A percentile compares a stretch with the other conserved stretches of the same genome.
Conservation (phyloP, 345 rosid species). For the Gossypium anomalum region DNA sequence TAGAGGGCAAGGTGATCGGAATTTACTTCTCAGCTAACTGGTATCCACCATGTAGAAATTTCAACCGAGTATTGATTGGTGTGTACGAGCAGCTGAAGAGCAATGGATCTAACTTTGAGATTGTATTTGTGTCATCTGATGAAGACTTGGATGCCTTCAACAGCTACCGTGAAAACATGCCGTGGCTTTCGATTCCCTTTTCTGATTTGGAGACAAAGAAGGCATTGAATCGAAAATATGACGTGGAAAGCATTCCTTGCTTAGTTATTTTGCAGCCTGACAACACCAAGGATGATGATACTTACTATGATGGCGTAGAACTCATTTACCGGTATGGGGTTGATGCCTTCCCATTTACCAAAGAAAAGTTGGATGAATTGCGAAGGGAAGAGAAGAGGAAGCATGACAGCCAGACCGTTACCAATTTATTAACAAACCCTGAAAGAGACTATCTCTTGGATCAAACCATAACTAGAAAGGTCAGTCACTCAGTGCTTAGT, state of each 20-base stretch:
- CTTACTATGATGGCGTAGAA: constrained; percentile 41
- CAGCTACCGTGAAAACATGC: constrained; percentile 46
- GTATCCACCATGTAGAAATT: constrained; percentile 47
- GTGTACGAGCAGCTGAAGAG: constrained; percentile 39
- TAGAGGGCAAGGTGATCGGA: constrained; percentile 47
- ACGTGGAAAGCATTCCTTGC: constrained; percentile 55
- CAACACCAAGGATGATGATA: constrained; percentile 30
- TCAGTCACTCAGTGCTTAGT: constrained; percentile 14
- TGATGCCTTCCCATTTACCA: constrained; percentile 51
- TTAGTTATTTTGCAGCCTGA: constrained; percentile 44
- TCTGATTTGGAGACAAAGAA: constrained; percentile 55
- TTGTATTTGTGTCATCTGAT: constrained; percentile 54
- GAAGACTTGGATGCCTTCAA: constrained; percentile 51
- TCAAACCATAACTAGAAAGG: constrained; percentile 36
- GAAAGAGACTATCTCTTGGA: constrained; percentile 42
- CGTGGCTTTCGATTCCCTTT: constrained; percentile 57
- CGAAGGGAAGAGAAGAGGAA: constrained; percentile 36
- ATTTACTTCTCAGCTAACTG: constrained; percentile 66
- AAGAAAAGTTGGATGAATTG: constrained; percentile 43
- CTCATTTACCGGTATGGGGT: constrained; percentile 42
- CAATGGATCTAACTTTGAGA: constrained; percentile 39
- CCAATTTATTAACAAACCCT: constrained; percentile 29
- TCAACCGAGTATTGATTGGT: constrained; percentile 31
- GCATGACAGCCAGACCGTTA: constrained; percentile 45
- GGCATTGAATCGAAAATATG: constrained; percentile 36